Conservation (phyloP, 352 stramenopile genomes). For the Blastocystis sp. region DNA sequence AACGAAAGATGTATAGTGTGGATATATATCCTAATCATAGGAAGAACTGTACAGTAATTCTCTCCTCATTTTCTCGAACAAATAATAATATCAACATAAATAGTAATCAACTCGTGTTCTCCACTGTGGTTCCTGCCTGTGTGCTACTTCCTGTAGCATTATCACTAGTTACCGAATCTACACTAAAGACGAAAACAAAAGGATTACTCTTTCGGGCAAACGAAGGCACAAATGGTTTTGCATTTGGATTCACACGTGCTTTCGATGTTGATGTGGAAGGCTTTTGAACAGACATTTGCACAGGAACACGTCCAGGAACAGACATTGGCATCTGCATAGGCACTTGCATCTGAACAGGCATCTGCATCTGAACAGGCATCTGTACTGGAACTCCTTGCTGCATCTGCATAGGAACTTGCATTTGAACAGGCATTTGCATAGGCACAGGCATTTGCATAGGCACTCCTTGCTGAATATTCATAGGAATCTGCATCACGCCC, state of each 20-base stretch:
- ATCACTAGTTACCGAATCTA: no score
- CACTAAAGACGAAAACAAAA: neutral
- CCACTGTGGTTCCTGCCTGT: neutral
- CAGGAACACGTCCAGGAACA: neutral
- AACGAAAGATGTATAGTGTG: neutral
- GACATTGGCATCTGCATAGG: neutral
- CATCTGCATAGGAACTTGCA: neutral
- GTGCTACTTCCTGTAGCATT: no score
- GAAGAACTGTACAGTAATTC: neutral
- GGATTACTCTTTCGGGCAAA: neutral
- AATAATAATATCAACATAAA: no score
- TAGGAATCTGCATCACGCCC: neutral
- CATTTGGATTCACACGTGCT: neutral
- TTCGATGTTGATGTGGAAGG: neutral
- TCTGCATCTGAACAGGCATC: neutral
- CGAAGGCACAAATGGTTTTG: slow-evolving; percentile 30
- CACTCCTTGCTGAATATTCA: neutral
- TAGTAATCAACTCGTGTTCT: neutral
- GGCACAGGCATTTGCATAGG: neutral
- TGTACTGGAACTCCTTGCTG: neutral
- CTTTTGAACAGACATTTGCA: neutral
- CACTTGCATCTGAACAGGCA: neutral
- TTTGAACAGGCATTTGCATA: neutral
- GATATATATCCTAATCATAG: neutral
- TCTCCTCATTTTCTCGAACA: no score